These are phyloP conservation scores for Coniophora puteana DNA, from an alignment of 1,284 basidiomycete genomes.

Conservation along the genomic window DNA sequence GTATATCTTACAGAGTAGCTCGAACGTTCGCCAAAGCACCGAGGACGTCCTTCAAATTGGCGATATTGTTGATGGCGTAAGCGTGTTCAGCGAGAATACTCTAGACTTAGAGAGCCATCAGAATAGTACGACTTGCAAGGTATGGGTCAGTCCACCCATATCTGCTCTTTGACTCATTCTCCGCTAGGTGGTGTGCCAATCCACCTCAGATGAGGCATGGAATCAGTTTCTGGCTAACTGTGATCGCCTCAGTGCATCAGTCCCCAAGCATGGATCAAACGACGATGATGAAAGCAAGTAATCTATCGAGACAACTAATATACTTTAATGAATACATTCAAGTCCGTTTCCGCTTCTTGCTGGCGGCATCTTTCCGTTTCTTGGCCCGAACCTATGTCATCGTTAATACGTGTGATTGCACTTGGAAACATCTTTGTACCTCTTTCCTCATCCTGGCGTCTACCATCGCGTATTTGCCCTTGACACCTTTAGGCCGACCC, in stretches of 20 bases:
- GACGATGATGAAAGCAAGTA: conserved; percentile 9
- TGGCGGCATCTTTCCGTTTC: conserved; percentile 66
- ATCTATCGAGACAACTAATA: conserved; percentile 13
- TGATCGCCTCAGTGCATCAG: conserved; percentile 39
- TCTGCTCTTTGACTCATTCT: conserved; percentile 1
- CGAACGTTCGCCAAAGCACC: conserved; percentile 45
- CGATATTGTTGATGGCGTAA: too few species aligned
- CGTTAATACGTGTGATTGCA: conserved; percentile 8
- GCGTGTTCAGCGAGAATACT: conserved; percentile 40
- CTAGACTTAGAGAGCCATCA: conserved; percentile 56
- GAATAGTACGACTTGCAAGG: conserved; percentile 52
- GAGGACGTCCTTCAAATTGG: conserved; percentile 28
- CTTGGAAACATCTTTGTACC: conserved; percentile 34
- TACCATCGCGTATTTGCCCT: conserved; percentile 91
- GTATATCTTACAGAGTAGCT: conserved; percentile 50
- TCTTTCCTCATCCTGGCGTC: conserved; percentile 86
- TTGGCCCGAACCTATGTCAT: conserved; percentile 57
- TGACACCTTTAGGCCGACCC: conserved; percentile 94
- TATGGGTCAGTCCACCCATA: conserved; percentile 22
- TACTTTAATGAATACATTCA: conserved; percentile 8
- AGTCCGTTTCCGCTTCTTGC: conserved; percentile 50
- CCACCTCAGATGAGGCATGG: conserved; percentile 44
- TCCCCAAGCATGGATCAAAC: conserved; percentile 12
- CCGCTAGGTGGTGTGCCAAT: conserved; percentile 43
- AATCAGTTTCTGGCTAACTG: conserved; percentile 48